Evolutionary conservation across 768 basidiomycete genomes (phyloP), one percentile per base, ranked within the genome.

Genomic region (Pleurotus tuoliensis): DNA sequence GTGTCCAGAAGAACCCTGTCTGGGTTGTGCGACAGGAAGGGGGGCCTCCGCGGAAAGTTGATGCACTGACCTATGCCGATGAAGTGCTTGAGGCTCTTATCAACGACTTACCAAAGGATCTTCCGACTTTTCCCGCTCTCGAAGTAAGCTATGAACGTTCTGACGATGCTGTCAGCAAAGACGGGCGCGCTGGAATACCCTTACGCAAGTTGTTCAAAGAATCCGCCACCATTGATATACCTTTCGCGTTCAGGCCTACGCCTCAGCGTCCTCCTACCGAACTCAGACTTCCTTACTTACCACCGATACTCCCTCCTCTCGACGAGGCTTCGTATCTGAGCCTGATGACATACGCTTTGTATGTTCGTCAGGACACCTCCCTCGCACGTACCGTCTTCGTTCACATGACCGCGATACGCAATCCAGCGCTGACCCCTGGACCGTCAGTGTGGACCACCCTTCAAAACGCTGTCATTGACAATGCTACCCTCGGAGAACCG

Each of bases 301-400:
- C 51, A 12, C 51, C 38, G 3, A 53, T 53, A 37, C 39, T 53
- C 16, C 51, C 51, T n/a, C 38, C 39, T 18, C 39, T 53, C 15
- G 51, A 53, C 5, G 16, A n/a, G 22, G 12, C 51, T n/a, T 15
- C n/a, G 27, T 53, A 53, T 25, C n/a, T 53, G 9, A n/a, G 24
- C 18, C n/a, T 53, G 15, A 12, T 53, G 13, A 18, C 20, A 40
- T 53, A 53, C 39, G 51, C 51, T 41, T 18, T 53, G n/a, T n/a
- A 53, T 25, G 20, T 41, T 5, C 51, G 51, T 9, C 51, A 16
- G 18, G 38, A 53, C 38, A 25, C 51, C 51, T 39, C 24, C 5
- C 51, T 53, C 41, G 51, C 51, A 6, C n/a, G 51, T n/a, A 41
- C 37, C 15, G 39, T 53, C 51, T 53, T 40, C 51, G 22, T 39